Evolutionary conservation across 208 protist genomes (phyloP), one percentile per base, ranked within the genome.

Genomic region (Phytomonas sp.): DNA sequence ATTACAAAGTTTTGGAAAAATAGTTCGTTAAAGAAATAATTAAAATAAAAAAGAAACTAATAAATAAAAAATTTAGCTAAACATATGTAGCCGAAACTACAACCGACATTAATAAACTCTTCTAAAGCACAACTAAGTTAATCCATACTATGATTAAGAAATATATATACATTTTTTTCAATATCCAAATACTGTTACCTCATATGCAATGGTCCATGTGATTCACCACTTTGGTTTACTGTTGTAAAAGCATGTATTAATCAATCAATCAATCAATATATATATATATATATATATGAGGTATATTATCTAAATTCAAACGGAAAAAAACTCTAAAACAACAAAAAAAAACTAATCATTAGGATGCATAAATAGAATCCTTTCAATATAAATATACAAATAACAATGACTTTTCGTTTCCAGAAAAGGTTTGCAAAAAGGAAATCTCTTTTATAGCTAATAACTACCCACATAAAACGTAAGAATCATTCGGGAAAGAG

Each of bases 41-140:
- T 26, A 56, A 30, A 33, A 29, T 34, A 9, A 64, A 8, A 64
- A n/a, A 63, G 4, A 62, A 9, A 46, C 17, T 46, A 9, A 13
- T 4, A 33, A 7, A 68, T 17, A 56, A 9, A 51, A 46, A 29
- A 13, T 6, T 60, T 60, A 26, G 36, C 0, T 32, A 29, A 70
- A 43, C 30, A n/a, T 33, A 61, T 34, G 4, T 37, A 30, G 30
- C 46, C 23, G 61, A 62, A 60, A 67, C 4, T 23, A 61, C 1
- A 70, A 70, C 30, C 31, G 37, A 2, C 13, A n/a, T 15, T 29
- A 34, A 62, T 62, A 71, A 33, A 71, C n/a, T 37, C 7, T 32
- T n/a, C 43, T 66, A 1, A 66, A 59, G 29, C 69, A 66, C 61
- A 67, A 71, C 6, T 68, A 43, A 64, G 23, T 4, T 20, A 20